Conservation (phyloP, 1,284 basidiomycete species). For the Ustilago shanxiensis region DNA sequence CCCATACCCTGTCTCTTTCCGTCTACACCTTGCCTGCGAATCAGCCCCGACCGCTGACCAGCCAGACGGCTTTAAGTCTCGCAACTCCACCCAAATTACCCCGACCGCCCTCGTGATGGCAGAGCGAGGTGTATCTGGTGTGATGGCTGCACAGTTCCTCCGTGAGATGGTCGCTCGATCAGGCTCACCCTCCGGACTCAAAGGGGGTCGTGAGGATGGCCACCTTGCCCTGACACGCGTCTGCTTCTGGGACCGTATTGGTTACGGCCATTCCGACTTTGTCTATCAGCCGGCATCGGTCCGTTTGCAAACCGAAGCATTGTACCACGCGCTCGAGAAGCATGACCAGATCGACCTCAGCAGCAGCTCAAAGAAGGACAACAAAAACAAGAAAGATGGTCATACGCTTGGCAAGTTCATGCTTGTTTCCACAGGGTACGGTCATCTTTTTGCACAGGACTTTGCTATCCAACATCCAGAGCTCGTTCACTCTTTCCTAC, state of each 20-base stretch:
- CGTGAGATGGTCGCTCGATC: slow-evolving; percentile 54
- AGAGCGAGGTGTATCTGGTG: slow-evolving; percentile 52
- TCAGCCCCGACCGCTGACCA: slow-evolving; percentile 27
- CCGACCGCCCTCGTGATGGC: slow-evolving; percentile 61
- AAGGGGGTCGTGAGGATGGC: slow-evolving; percentile 43
- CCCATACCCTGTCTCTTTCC: slow-evolving; percentile 45
- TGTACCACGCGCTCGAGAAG: slow-evolving; percentile 41
- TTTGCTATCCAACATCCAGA: slow-evolving; percentile 57
- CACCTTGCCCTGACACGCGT: slow-evolving; percentile 52
- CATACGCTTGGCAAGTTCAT: slow-evolving; percentile 46
- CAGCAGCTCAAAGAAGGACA: neutral
- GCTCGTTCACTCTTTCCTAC: slow-evolving; percentile 55
- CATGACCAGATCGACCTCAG: slow-evolving; percentile 26
- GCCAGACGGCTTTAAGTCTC: slow-evolving; percentile 14
- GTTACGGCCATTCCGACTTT: slow-evolving; percentile 54
- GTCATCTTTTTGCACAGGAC: slow-evolving; percentile 52
- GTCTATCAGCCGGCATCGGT: slow-evolving; percentile 41
- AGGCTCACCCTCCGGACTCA: neutral
- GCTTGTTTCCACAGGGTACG: slow-evolving; percentile 56
- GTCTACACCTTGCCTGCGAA: slow-evolving; percentile 55
- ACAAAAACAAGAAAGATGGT: slow-evolving; percentile 20
- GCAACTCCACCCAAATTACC: slow-evolving; percentile 10
- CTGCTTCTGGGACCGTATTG: slow-evolving; percentile 59
- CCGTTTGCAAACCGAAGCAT: slow-evolving; percentile 41
- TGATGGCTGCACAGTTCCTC: slow-evolving; percentile 49